phyloP scores from a whole-genome alignment of 2,329 filamentous ascomycete species.

The Colletotrichum spinosum region DNA sequence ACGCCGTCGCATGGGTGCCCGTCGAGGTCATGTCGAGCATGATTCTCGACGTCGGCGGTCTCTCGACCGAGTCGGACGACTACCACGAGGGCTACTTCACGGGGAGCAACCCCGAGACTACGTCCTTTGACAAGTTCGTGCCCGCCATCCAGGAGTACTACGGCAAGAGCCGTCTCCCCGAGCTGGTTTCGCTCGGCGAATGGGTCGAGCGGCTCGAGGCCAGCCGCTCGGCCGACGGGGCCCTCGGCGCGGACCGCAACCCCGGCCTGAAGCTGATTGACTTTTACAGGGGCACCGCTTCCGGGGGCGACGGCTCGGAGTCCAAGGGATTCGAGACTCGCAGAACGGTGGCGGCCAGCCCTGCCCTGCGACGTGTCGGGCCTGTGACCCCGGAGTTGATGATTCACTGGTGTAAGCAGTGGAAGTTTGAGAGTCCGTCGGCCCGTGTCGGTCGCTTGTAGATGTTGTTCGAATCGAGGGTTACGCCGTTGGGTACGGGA shows the following conservation, averaged over 20 bases:
- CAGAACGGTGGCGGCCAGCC: conserved; percentile 52
- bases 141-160: conserved; percentile 55
- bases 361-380: conserved; percentile 53
- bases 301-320: neutral
- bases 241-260: conserved; percentile 53
- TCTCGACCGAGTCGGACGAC: conserved; percentile 21
- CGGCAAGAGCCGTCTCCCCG: conserved; percentile 47
- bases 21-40: conserved; percentile 59
- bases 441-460: conserved; percentile 20
- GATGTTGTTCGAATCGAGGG: too few species aligned
- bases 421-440: conserved; percentile 45
- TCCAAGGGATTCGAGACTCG: conserved; percentile 52
- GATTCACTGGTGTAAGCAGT: conserved; percentile 61
- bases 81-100: conserved; percentile 30
- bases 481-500: too few species aligned
- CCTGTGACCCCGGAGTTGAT: conserved; percentile 58
- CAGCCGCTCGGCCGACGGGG: conserved; percentile 48
- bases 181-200: conserved; percentile 53
- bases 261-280: conserved; percentile 65
- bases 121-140: conserved; percentile 54
- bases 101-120: conserved; percentile 52
- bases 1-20: conserved; percentile 66
- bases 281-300: conserved; percentile 53
- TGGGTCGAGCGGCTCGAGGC: conserved; percentile 60
- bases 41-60: conserved; percentile 58